These are phyloP conservation scores for Berkeleyomyces rouxiae DNA, from an alignment of 2,329 filamentous ascomycete species.

Conservation along the genomic window DNA sequence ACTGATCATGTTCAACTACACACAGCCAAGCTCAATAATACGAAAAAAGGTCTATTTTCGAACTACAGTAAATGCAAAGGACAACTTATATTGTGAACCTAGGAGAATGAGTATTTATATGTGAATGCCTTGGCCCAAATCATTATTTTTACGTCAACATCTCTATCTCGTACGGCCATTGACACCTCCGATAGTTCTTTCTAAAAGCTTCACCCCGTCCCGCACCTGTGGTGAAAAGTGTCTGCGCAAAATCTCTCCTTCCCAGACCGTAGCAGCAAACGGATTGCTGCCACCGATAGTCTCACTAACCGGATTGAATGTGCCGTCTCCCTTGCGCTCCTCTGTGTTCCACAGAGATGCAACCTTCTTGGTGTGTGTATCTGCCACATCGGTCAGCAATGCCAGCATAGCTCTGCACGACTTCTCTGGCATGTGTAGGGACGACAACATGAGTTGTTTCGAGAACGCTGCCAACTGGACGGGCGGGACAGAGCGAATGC, in stretches of 20 bases:
- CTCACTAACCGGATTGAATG: conserved; percentile 55
- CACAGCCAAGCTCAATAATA: background rate
- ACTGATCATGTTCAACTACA: background rate
- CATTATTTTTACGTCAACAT: background rate
- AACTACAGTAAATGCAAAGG: background rate
- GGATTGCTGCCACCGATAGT: conserved; percentile 79
- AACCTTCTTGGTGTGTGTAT: conserved; percentile 68
- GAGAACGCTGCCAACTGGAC: conserved; percentile 78
- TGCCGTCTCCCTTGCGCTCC: conserved; percentile 79
- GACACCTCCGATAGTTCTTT: conserved; percentile 40
- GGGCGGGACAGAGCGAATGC: conserved; percentile 60
- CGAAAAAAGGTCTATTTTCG: no score
- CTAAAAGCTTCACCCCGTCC: conserved; percentile 52
- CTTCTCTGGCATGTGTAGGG: conserved; percentile 81
- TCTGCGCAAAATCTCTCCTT: conserved; percentile 67
- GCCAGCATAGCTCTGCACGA: conserved; percentile 65
- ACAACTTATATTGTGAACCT: background rate
- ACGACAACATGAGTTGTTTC: conserved; percentile 71
- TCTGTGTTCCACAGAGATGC: conserved; percentile 85
- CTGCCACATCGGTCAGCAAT: conserved; percentile 60
- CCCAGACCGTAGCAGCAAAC: conserved; percentile 82
- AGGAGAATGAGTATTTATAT: background rate
- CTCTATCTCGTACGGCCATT: conserved; percentile 8
- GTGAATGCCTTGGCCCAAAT: background rate
- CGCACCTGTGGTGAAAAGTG: conserved; percentile 81